These are phyloP conservation scores for Backusella australiensis DNA, from an alignment of 192 early-diverging fungal genomes.

Conservation along the genomic window DNA sequence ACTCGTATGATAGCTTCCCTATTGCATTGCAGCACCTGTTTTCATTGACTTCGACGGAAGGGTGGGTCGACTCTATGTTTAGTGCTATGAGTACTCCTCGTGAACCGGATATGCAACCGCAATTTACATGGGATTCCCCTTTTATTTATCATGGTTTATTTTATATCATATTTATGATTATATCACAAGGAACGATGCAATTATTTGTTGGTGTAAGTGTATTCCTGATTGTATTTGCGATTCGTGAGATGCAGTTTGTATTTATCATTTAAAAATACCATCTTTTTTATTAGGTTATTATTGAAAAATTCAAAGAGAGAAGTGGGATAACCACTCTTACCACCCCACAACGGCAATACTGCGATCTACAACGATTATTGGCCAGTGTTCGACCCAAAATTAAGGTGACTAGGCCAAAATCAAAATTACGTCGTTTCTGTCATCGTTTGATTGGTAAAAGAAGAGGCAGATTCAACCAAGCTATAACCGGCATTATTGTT, in stretches of 20 bases:
- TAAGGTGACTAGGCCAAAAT: slow-evolving; percentile 29
- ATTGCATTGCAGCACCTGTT: slow-evolving; percentile 45
- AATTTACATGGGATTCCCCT: slow-evolving; percentile 23
- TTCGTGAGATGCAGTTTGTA: neutral
- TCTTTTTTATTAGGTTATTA: slow-evolving; percentile 46
- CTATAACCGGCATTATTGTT: slow-evolving; percentile 37
- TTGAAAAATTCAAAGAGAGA: slow-evolving; percentile 52
- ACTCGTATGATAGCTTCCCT: slow-evolving; percentile 51
- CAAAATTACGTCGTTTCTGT: slow-evolving; percentile 34
- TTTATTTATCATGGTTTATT: slow-evolving; percentile 25
- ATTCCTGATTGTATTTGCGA: neutral
- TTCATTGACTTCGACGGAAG: slow-evolving; percentile 52
- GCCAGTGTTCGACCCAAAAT: slow-evolving; percentile 47
- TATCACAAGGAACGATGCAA: slow-evolving; percentile 31
- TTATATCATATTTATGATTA: slow-evolving; percentile 29
- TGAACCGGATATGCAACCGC: slow-evolving; percentile 21
- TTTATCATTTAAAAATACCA: neutral
- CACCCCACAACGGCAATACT: slow-evolving; percentile 46
- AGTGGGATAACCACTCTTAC: slow-evolving; percentile 52
- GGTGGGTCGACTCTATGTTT: slow-evolving; percentile 42
- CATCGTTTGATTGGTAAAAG: slow-evolving; percentile 39
- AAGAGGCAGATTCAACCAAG: slow-evolving; percentile 33
- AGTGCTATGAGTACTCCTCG: slow-evolving; percentile 32
- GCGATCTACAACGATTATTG: slow-evolving; percentile 50
- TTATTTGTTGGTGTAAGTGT: slow-evolving; percentile 33